A percentile compares a stretch with the other conserved stretches of the same genome.
Evolutionary conservation across 495 filamentous ascomycete species (phyloP).

Genomic region (Neurospora discreta): DNA sequence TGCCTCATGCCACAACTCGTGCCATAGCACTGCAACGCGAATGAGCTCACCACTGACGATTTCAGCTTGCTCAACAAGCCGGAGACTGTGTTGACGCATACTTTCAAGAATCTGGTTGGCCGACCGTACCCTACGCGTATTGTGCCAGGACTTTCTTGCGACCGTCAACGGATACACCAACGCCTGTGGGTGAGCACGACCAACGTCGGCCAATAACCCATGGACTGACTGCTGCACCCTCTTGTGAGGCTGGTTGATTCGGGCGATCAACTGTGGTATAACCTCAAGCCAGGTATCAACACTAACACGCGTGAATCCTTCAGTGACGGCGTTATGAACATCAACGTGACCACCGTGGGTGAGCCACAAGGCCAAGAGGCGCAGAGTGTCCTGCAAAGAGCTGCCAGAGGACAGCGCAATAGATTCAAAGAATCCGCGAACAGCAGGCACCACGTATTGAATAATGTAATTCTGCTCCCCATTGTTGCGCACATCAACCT

Average conservation of each 20-base stretch:
- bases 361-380: slow-evolving; percentile 92
- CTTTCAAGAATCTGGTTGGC: slow-evolving; percentile 92
- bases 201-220: slow-evolving; percentile 80
- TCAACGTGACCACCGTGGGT: slow-evolving; percentile 79
- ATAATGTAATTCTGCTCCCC: slow-evolving; percentile 45
- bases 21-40: slow-evolving; percentile 92
- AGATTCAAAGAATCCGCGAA: slow-evolving; percentile 90
- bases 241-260: slow-evolving; percentile 89
- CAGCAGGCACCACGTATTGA: slow-evolving; percentile 86
- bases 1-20: slow-evolving; percentile 98
- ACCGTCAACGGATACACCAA: slow-evolving; percentile 98
- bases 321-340: slow-evolving; percentile 75
- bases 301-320: slow-evolving; percentile 81
- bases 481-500: slow-evolving; percentile 47
- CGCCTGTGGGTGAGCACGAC: slow-evolving; percentile 90
- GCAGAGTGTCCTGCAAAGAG: slow-evolving; percentile 88
- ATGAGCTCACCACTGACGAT: slow-evolving; percentile 91
- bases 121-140: slow-evolving; percentile 68
- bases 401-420: slow-evolving; percentile 84
- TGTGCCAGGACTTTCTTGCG: slow-evolving; percentile 79
- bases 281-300: slow-evolving; percentile 98
- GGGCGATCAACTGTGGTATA: slow-evolving; percentile 91
- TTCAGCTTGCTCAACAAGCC: slow-evolving; percentile 88
- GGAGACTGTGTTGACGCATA: slow-evolving; percentile 91
- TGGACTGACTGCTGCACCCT: slow-evolving; percentile 82